These are phyloP conservation scores for Coemansia sp. DNA, from an alignment of 371 early-diverging fungal genomes.

Conservation along the genomic window DNA sequence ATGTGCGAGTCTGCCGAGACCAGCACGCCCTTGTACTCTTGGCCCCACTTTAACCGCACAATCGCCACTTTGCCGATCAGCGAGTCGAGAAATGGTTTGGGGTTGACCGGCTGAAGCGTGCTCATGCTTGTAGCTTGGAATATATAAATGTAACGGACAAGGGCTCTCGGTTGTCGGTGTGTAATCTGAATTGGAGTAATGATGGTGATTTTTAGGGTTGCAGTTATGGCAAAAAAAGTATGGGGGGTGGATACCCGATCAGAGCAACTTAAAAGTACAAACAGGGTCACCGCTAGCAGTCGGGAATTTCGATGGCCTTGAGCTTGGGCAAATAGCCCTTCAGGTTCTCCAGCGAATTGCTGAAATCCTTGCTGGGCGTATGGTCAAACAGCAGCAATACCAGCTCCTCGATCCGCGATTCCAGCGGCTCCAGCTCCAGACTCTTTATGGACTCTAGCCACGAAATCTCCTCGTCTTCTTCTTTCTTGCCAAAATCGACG, in stretches of 20 bases:
- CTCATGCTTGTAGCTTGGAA: conserved; percentile 35
- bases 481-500: background rate
- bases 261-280: too few species aligned
- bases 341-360: background rate
- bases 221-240: too few species aligned
- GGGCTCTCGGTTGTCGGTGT: too few species aligned
- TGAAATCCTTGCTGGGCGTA: background rate
- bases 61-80: conserved; percentile 90
- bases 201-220: too few species aligned
- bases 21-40: conserved; percentile 94
- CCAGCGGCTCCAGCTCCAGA: background rate
- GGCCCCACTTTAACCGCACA: conserved; percentile 97
- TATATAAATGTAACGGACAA: too few species aligned
- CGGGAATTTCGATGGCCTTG: conserved; percentile 2
- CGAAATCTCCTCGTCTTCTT: background rate
- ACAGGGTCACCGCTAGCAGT: background rate
- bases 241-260: too few species aligned
- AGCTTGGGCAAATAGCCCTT: conserved; percentile 5
- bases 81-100: conserved; percentile 92
- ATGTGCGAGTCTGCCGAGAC: conserved; percentile 94
- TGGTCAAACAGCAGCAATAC: background rate
- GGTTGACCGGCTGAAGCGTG: conserved; percentile 89
- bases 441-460: conserved; percentile 4
- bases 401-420: conserved; percentile 5
- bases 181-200: too few species aligned